Percentiles rank a stretch among this genome's conserved stretches.
These are phyloP conservation scores for Cladosporium austrohemisphaericum DNA, from an alignment of 2,329 filamentous ascomycete genomes.

Conservation along the genomic window DNA sequence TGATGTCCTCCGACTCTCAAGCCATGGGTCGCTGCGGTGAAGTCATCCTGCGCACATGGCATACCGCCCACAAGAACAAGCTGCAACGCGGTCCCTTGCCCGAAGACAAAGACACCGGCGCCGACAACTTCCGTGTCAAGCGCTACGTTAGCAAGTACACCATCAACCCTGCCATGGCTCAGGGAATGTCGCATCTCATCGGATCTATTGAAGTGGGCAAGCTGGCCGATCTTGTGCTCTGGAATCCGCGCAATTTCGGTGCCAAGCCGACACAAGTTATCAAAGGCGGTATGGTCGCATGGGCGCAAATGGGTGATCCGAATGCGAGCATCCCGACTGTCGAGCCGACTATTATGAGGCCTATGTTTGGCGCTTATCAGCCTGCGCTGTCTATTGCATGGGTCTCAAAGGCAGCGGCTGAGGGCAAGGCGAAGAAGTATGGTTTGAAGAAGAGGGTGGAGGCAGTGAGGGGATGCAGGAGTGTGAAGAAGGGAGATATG, in stretches of 20 bases:
- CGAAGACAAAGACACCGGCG: constrained; percentile 73
- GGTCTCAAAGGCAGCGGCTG: constrained; percentile 70
- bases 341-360: constrained; percentile 76
- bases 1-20: constrained; percentile 95
- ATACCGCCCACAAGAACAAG: constrained; percentile 97
- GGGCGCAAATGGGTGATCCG: constrained; percentile 68
- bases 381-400: constrained; percentile 66
- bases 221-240: constrained; percentile 82
- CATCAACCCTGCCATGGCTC: constrained; percentile 85
- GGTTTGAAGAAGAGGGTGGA: constrained; percentile 75
- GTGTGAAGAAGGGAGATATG: constrained; percentile 80
- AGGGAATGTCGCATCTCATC: constrained; percentile 83
- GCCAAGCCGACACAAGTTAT: constrained; percentile 77
- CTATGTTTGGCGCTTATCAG: constrained; percentile 78
- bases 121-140: constrained; percentile 90
- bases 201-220: constrained; percentile 87
- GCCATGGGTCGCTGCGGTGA: constrained; percentile 96
- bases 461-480: constrained; percentile 71
- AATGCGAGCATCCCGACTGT: constrained; percentile 73
- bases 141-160: constrained; percentile 94
- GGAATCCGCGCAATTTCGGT: constrained; percentile 81
- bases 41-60: constrained; percentile 89
- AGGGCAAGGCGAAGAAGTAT: constrained; percentile 67
- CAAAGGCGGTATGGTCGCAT: constrained; percentile 83
- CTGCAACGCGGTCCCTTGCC: constrained; percentile 70